Evolutionary conservation across 2,329 filamentous ascomycete genomes (phyloP), one percentile per base, ranked within the genome.

Genomic region (Epichloe glyceriae): DNA sequence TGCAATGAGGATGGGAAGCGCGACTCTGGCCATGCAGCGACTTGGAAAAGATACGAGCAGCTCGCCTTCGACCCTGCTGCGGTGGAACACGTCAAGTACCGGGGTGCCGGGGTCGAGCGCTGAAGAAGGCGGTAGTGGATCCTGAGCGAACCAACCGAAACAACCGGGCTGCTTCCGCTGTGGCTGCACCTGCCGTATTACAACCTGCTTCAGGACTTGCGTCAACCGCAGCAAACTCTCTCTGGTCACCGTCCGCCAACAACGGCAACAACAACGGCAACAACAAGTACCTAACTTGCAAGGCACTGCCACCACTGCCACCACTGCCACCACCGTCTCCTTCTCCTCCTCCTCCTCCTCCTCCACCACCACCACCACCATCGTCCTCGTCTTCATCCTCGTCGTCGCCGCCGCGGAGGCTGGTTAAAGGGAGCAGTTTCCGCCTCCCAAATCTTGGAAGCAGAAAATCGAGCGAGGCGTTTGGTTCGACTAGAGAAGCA

Each of bases 1-100:
- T 56, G 57, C 42, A 56, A 62, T 14, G 68, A 73, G 53, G 66
- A 68, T 53, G 69, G 69, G 62, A 81, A 77, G 62, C 70, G 79
- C 53, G 77, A 81, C 57, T 81, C 77, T 22, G 74, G 71, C 7
- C 70, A 76, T 48, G 72, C 20, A 19, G 19, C 19, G 19, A 19
- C 20, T 20, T 4, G 4, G 20, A 19, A 19, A 19, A 19, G 22
- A 43, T 43, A 15, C 41, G 41, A 43, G n/a, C 42, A 34, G 14
- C 26, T 6, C 20, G 20, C 22, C 22, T 26, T 7, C 2, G 42
- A 43, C 17, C 41, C 48, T 42, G 40, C 49, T 41, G 39, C 38
- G 42, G 52, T 46, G 50, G 42, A 53, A 50, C 55, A 50, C 22
- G 17, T 49, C 11, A 49, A 52, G 45, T 38, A 44, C 50, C 48